Conservation (phyloP, 1,139 yeast species). For the Scheffersomyces titani region DNA sequence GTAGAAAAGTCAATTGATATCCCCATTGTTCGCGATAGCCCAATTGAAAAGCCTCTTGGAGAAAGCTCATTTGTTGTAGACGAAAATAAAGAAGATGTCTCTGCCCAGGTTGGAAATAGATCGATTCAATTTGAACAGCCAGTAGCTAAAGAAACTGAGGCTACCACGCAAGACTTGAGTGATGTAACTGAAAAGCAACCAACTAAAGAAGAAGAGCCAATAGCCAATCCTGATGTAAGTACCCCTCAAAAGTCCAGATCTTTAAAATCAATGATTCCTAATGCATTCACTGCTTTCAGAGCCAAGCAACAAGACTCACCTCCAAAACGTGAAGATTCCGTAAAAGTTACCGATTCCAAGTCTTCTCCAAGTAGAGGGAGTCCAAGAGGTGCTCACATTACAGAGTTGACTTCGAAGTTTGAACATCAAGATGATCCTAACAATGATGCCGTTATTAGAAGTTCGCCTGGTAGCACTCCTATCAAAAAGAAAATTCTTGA, state of each 20-base stretch:
- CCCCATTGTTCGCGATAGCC: background rate
- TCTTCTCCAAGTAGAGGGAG: conserved; percentile 1
- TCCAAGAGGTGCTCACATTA: conserved; percentile 15
- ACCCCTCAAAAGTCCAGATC: background rate
- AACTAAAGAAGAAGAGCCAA: background rate
- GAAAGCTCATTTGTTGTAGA: background rate
- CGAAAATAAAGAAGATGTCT: too few relatives aligned
- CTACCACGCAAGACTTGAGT: background rate
- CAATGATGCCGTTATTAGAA: conserved; percentile 1
- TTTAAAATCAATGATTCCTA: background rate
- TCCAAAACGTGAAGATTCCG: background rate
- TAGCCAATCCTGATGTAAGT: background rate
- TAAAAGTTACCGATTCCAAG: background rate
- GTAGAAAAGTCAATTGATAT: background rate
- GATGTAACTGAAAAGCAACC: background rate
- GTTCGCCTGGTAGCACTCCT: conserved; percentile 15
- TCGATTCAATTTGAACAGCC: background rate
- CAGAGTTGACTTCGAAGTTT: conserved; percentile 19
- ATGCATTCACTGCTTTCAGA: background rate
- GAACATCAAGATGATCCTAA: conserved; percentile 8
- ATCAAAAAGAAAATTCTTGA: conserved; percentile 32
- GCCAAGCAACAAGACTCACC: background rate
- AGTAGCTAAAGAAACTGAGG: background rate
- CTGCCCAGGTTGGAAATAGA: background rate
- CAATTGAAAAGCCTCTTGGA: background rate